Conservation (phyloP, 805 yeast genomes). For the Hanseniaspora nectarophila region DNA sequence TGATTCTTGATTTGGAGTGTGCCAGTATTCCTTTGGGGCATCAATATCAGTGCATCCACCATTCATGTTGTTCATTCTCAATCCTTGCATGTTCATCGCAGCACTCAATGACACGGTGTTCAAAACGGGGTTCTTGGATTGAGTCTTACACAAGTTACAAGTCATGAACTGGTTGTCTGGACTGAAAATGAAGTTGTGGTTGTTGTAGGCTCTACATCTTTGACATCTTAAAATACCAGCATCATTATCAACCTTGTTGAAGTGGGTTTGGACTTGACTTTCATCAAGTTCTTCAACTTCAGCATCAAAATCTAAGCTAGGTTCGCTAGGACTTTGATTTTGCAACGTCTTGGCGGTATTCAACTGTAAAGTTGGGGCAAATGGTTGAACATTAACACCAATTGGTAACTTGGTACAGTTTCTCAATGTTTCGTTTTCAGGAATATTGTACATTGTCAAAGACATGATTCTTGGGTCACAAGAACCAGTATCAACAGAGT, state of each 20-base stretch:
- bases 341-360: not conserved
- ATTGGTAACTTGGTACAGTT: conserved; percentile 64
- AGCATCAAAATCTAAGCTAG: not conserved
- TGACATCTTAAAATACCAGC: conserved; percentile 78
- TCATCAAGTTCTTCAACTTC: conserved; percentile 25
- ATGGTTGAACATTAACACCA: conserved; percentile 72
- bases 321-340: not conserved
- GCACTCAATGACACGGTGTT: conserved; percentile 44
- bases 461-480: conserved; percentile 72
- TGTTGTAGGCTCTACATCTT: conserved; percentile 82
- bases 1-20: conserved; percentile 32
- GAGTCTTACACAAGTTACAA: conserved; percentile 79
- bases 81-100: conserved; percentile 46
- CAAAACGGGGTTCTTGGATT: conserved; percentile 47
- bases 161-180: conserved; percentile 50
- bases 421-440: conserved; percentile 59
- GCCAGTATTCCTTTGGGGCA: conserved; percentile 64
- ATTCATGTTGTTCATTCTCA: conserved; percentile 56
- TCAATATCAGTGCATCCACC: conserved; percentile 75
- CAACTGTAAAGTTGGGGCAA: conserved; percentile 44
- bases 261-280: conserved; percentile 10
- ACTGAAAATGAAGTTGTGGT: conserved; percentile 58
- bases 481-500: conserved; percentile 68
- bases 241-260: conserved; percentile 15
- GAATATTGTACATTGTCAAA: conserved; percentile 71